Evolutionary conservation across 768 basidiomycete species (phyloP).

Genomic region (Saitozyma sp.): DNA sequence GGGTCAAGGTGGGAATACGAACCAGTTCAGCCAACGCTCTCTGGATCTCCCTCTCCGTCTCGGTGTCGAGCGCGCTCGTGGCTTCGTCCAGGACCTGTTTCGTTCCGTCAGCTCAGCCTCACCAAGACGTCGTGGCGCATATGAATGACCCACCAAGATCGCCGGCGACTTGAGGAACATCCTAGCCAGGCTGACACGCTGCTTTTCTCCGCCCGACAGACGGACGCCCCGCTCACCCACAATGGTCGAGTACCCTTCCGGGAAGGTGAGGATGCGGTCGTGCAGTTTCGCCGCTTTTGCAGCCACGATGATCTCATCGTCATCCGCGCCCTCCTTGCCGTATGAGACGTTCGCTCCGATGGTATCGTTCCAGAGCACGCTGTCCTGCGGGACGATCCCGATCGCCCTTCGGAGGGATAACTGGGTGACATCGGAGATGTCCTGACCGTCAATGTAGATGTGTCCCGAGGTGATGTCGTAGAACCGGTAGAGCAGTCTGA

Average conservation of each 20-base stretch:
- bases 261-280: slow-evolving; percentile 78
- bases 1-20: background rate
- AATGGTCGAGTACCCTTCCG: slow-evolving; percentile 77
- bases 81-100: slow-evolving; percentile 47
- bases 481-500: slow-evolving; percentile 87
- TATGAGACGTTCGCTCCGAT: slow-evolving; percentile 60
- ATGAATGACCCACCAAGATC: slow-evolving; percentile 75
- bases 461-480: slow-evolving; percentile 82
- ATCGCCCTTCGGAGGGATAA: slow-evolving; percentile 73
- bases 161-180: slow-evolving; percentile 84
- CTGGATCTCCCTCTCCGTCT: slow-evolving; percentile 86
- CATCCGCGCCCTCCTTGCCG: slow-evolving; percentile 69
- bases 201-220: slow-evolving; percentile 84
- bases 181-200: slow-evolving; percentile 81
- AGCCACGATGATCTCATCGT: slow-evolving; percentile 74
- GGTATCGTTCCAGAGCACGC: slow-evolving; percentile 49
- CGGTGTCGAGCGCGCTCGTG: slow-evolving; percentile 73
- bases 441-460: slow-evolving; percentile 80
- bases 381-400: slow-evolving; percentile 87
- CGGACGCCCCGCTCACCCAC: slow-evolving; percentile 86
- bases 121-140: slow-evolving; percentile 60
- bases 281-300: slow-evolving; percentile 84
- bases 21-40: slow-evolving; percentile 74
- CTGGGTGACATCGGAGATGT: slow-evolving; percentile 85
- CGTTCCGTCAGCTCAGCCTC: slow-evolving; percentile 5